Evolutionary conservation across 2,329 filamentous ascomycete genomes (phyloP), one percentile per base, ranked within the genome.

Genomic region (Zymoseptoria pseudotritici): DNA sequence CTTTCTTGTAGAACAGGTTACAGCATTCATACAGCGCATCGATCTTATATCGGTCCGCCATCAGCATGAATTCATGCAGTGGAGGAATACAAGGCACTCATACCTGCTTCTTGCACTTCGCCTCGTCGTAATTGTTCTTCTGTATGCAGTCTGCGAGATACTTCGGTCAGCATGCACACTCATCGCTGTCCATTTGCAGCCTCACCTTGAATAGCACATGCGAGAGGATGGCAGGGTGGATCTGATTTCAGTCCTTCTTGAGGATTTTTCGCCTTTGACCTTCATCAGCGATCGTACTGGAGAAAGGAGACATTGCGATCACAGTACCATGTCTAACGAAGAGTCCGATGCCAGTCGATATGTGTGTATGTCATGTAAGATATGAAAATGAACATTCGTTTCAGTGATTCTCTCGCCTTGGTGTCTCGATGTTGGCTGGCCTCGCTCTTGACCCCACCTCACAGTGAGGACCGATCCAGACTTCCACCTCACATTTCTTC

Each of bases 1-100:
- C 83, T 59, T 83, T 82, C 68, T 87, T 78, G 76, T 99, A 97
- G 73, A 97, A 96, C 11, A 84, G 83, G 70, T 92, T 86, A 75
- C 94, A 99, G 76, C 94, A 99, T 67, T 94, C 88, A 75, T 97
- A 99, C 22, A 99, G 79, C 2, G 91, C 90, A 72, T 93, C 87
- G 59, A 99, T 83, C 70, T 91, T 80, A 19, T 78, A 74, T 5
- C 17, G 10, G 13, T n/a, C 36, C 36, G 36, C 36, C 4, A 22
- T 63, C 59, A 66, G 60, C 29, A 21, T 7, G 3, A 4, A 4
- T 13, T 49, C 22, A 19, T 46, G 52, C 46, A 55, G 13, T 60
- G 31, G 31, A 26, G 2, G 20, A 13, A 19, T 19, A 20, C n/a
- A n/a, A 17, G 49, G 49, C 4, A 8, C 13, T 3, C 36, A 19